A percentile compares a stretch with the other conserved stretches of the same genome.
Evolutionary conservation across 225 moss, liverwort and hornwort species (phyloP).

Genomic region (Thuidium tamariscinum): DNA sequence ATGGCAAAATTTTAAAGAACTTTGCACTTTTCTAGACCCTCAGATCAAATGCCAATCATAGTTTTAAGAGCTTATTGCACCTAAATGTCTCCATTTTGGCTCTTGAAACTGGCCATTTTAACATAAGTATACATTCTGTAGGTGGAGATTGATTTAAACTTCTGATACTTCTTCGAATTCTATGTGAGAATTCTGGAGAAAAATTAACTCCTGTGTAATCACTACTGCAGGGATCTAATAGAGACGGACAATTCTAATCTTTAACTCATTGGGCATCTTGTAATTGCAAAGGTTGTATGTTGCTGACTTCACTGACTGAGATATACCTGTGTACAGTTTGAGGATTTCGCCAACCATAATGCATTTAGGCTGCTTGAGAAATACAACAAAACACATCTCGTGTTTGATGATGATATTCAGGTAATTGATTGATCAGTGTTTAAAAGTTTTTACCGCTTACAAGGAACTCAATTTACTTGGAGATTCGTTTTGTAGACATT

Average conservation of each 20-base stretch:
- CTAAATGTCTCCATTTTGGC: background rate
- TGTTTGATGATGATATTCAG: constrained; percentile 91
- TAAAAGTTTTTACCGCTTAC: background rate
- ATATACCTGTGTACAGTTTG: constrained; percentile 40
- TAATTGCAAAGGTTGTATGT: background rate
- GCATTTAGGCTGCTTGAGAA: constrained; percentile 68
- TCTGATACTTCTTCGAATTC: background rate
- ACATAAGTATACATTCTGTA: background rate
- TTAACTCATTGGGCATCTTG: background rate
- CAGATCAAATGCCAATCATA: background rate
- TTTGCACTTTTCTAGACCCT: background rate
- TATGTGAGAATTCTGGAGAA: background rate
- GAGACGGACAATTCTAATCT: background rate
- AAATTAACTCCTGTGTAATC: background rate
- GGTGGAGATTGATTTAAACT: background rate
- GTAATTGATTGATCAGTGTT: background rate
- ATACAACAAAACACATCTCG: constrained; percentile 55
- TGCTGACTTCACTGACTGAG: background rate
- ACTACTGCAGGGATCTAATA: background rate
- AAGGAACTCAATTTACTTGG: background rate
- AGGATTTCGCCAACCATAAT: constrained; percentile 77
- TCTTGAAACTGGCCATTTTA: background rate
- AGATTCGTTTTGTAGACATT: background rate
- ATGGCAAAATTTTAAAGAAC: background rate
- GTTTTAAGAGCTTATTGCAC: background rate